Evolutionary conservation across 179 eudicot genomes (phyloP).

Genomic region (Beta corolliflora): DNA sequence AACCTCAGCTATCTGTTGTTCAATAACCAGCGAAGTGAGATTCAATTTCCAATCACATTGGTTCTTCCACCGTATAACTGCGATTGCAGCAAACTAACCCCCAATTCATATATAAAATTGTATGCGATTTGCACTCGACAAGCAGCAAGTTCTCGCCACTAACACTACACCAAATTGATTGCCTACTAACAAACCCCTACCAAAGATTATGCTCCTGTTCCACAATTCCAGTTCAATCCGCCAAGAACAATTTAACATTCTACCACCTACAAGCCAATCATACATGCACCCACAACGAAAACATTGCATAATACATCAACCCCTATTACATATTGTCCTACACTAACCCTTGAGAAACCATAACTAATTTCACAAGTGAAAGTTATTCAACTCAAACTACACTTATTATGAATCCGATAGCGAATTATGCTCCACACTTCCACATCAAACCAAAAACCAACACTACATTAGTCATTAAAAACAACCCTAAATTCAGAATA

Average conservation of each 20-base stretch:
- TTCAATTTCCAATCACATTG: not conserved
- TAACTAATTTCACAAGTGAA: too few relatives aligned
- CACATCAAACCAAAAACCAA: not conserved
- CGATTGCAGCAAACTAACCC: not conserved
- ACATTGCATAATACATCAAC: not conserved
- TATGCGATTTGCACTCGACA: not conserved
- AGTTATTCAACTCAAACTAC: not conserved
- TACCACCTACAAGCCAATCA: not conserved
- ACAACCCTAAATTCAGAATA: not conserved
- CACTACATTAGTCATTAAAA: not conserved
- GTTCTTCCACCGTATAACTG: not conserved
- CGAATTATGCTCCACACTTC: not conserved
- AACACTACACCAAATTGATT: not conserved
- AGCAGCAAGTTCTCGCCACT: not conserved
- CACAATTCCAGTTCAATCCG: not conserved
- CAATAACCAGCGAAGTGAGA: not conserved
- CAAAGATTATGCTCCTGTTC: not conserved
- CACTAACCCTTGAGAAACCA: too few relatives aligned
- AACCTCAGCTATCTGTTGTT: not conserved
- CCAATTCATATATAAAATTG: not conserved
- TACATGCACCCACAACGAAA: not conserved
- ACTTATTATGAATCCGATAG: not conserved
- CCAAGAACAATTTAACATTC: not conserved
- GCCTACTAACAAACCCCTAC: not conserved
- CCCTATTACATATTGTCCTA: too few relatives aligned